Conservation (phyloP, 352 stramenopile species). For the Phytophthora pseudosyringae region DNA sequence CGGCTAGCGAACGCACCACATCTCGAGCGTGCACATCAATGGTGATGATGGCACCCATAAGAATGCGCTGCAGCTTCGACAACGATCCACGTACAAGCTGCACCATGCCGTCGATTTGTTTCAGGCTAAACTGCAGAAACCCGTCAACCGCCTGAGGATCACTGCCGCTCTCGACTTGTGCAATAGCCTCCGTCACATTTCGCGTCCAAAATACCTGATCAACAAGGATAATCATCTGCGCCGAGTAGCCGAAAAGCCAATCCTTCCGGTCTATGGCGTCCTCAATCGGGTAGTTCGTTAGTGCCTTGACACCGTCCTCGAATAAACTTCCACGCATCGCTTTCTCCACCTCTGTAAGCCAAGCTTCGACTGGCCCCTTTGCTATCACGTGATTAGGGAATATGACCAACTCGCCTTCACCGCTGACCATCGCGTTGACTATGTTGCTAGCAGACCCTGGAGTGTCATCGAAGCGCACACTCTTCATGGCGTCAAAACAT, state of each 20-base stretch:
- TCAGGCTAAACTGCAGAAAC: conserved; percentile 90
- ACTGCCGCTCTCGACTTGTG: conserved; percentile 70
- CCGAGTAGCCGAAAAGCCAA: conserved; percentile 92
- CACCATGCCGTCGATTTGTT: conserved; percentile 94
- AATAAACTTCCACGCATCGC: conserved; percentile 89
- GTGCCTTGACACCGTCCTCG: conserved; percentile 82
- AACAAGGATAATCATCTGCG: conserved; percentile 89
- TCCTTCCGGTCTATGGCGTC: conserved; percentile 88
- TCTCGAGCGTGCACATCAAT: conserved; percentile 93
- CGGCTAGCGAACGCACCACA: conserved; percentile 83
- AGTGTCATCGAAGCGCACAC: conserved; percentile 83
- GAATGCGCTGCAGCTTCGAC: conserved; percentile 87
- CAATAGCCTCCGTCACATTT: conserved; percentile 86
- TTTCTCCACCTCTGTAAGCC: conserved; percentile 90
- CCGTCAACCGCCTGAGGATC: conserved; percentile 75
- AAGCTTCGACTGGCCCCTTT: conserved; percentile 87
- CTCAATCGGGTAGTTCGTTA: conserved; percentile 89
- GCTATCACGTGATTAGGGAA: conserved; percentile 81
- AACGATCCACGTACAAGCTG: conserved; percentile 87
- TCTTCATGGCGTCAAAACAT: conserved; percentile 94
- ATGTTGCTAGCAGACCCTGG: conserved; percentile 46
- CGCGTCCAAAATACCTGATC: conserved; percentile 93
- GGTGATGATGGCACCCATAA: conserved; percentile 92
- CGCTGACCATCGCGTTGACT: conserved; percentile 86
- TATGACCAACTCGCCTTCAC: conserved; percentile 85